Conservation (phyloP, 2,329 filamentous ascomycete genomes). For the Bipolaris victoriae region DNA sequence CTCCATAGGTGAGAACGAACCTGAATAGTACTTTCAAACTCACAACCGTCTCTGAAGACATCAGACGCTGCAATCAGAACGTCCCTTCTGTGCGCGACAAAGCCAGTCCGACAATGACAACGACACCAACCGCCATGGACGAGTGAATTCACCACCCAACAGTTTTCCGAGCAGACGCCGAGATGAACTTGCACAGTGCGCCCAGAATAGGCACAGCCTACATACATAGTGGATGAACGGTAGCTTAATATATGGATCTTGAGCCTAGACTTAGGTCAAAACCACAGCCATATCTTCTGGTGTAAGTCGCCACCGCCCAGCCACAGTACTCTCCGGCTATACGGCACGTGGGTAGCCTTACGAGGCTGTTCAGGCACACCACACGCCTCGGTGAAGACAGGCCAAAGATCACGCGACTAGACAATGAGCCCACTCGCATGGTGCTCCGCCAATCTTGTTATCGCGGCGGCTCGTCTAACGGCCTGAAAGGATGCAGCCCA, state of each 20-base stretch:
- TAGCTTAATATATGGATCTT: not conserved
- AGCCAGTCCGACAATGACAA: not conserved
- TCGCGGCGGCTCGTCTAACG: not conserved
- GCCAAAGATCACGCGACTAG: constrained; percentile 8
- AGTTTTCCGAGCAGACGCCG: not conserved
- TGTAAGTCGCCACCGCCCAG: not conserved
- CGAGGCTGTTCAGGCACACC: not conserved
- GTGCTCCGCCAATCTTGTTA: constrained; percentile 5
- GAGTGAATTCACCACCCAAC: not conserved
- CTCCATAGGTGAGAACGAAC: not conserved
- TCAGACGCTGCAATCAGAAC: not conserved
- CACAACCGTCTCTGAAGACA: not conserved
- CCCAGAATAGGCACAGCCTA: not conserved
- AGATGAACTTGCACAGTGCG: not conserved
- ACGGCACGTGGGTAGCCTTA: constrained; percentile 3
- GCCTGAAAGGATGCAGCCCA: constrained; percentile 3
- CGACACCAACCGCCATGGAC: not conserved
- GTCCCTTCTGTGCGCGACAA: too few species aligned
- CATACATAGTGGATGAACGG: not conserved
- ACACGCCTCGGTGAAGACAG: not conserved
- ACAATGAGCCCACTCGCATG: not conserved
- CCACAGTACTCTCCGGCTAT: not conserved
- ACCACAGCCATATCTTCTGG: not conserved
- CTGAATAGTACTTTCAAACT: not conserved
- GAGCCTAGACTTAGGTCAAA: not conserved